These are phyloP conservation scores for Acorus gramineus DNA, from an alignment of 106 monocot genomes.

Conservation along the genomic window DNA sequence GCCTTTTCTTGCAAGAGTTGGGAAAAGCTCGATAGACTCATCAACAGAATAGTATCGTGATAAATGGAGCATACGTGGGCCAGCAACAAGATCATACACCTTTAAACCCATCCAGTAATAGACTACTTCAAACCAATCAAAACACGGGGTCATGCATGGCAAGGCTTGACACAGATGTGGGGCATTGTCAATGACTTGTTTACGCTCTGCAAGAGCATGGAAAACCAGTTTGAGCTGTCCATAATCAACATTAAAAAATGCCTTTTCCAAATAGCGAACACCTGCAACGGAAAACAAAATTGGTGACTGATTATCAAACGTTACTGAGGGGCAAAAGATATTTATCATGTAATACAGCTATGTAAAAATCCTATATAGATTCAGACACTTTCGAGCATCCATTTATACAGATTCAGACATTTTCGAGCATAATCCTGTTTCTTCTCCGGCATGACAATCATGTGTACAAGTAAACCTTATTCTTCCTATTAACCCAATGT, in stretches of 20 bases:
- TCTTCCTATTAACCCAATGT: no score
- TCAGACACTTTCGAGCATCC: no score
- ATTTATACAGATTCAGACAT: no score
- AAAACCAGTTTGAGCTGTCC: conserved; percentile 98
- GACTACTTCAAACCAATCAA: conserved; percentile 83
- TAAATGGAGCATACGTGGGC: conserved; percentile 80
- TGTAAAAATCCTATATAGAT: no score
- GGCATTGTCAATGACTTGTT: conserved; percentile 93
- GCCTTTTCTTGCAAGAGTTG: conserved; percentile 76
- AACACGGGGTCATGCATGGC: conserved; percentile 99
- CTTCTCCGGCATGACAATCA: no score
- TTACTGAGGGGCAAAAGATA: neutral
- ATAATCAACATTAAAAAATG: conserved; percentile 94
- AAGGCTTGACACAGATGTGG: conserved; percentile 87
- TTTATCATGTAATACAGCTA: no score
- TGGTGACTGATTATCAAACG: neutral
- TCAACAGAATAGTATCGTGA: conserved; percentile 89
- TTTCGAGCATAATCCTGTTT: no score
- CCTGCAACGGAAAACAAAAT: conserved; percentile 34
- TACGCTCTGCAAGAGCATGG: conserved; percentile 87
- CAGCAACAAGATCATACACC: conserved; percentile 88
- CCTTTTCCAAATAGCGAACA: conserved; percentile 93
- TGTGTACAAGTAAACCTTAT: no score
- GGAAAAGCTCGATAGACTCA: conserved; percentile 86
- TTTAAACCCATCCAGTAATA: conserved; percentile 92